A percentile compares a stretch with the other conserved stretches of the same genome.
Evolutionary conservation across 148 eudicot species (phyloP).

Genomic region (Nepenthes mirabilis): DNA sequence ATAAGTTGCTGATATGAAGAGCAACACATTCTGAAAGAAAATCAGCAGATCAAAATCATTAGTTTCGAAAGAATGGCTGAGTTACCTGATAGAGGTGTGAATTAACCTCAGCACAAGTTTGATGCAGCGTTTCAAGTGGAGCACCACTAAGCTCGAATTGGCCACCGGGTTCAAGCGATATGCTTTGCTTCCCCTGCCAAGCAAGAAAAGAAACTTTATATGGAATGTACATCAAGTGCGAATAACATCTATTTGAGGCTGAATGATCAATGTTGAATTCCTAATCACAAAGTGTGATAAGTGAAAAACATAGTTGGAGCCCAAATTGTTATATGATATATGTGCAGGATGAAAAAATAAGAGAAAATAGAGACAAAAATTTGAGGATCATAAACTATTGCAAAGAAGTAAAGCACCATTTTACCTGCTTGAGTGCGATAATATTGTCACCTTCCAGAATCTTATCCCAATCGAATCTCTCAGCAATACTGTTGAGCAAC

Average conservation of each 20-base stretch:
- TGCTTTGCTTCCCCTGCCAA: constrained; percentile 80
- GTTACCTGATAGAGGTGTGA: constrained; percentile 96
- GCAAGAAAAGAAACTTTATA: too few species aligned
- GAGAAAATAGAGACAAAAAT: neutral
- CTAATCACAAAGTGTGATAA: neutral
- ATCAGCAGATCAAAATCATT: neutral
- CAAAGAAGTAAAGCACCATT: neutral
- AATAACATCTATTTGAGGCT: too few species aligned
- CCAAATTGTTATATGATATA: neutral
- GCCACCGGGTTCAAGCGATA: constrained; percentile 96
- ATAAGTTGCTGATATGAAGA: too few species aligned
- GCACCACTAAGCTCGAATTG: constrained; percentile 99
- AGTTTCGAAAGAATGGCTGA: neutral
- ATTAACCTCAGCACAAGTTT: constrained; percentile 96
- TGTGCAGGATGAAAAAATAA: neutral
- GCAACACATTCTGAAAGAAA: neutral
- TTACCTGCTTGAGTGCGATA: constrained; percentile 94
- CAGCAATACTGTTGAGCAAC: constrained; percentile 80
- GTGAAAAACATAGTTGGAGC: neutral
- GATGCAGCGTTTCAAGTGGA: constrained; percentile 96
- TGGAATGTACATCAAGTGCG: too few species aligned
- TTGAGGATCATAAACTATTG: neutral
- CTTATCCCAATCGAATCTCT: constrained; percentile 98
- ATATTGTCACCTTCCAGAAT: constrained; percentile 90
- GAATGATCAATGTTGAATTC: neutral